A percentile compares a stretch with the other conserved stretches of the same genome.
Conservation (phyloP, 148 eudicot species). For the Fagopyrum homotropicum region DNA sequence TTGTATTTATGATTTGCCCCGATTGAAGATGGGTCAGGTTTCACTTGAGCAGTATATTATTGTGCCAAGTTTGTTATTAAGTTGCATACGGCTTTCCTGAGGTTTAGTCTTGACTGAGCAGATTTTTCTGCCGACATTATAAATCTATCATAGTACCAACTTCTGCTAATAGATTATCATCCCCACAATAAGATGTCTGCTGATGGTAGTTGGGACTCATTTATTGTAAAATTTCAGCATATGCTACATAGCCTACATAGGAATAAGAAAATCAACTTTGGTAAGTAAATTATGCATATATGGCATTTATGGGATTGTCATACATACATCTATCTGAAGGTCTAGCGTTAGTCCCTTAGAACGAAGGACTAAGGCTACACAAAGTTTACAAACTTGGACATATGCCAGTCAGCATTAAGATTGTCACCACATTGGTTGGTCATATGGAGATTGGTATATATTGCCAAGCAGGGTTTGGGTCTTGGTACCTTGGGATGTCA, state of each 20-base stretch:
- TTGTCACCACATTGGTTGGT: not conserved
- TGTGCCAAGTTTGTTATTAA: constrained; percentile 1
- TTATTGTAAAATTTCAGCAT: not conserved
- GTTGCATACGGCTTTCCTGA: not conserved
- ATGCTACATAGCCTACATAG: not conserved
- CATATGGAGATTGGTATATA: not conserved
- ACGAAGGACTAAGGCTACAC: not conserved
- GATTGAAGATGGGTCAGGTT: not conserved
- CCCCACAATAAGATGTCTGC: not conserved
- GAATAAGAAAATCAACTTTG: not conserved
- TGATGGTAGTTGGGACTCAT: not conserved
- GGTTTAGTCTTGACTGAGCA: not conserved
- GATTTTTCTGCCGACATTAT: not conserved
- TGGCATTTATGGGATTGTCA: not conserved
- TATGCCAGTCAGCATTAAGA: not conserved
- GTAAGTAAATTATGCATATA: not conserved
- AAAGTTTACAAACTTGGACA: not conserved
- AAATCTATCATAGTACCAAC: not conserved
- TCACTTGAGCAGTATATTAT: not conserved
- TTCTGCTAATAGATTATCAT: not conserved
- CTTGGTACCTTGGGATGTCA: not conserved
- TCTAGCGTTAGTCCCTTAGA: not conserved
- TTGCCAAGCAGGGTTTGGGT: not conserved
- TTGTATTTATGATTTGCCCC: not conserved
- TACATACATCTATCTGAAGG: not conserved